Base-by-base conservation (phyloP, 495 filamentous ascomycete species). In the Cetradonia linearis region DNA sequence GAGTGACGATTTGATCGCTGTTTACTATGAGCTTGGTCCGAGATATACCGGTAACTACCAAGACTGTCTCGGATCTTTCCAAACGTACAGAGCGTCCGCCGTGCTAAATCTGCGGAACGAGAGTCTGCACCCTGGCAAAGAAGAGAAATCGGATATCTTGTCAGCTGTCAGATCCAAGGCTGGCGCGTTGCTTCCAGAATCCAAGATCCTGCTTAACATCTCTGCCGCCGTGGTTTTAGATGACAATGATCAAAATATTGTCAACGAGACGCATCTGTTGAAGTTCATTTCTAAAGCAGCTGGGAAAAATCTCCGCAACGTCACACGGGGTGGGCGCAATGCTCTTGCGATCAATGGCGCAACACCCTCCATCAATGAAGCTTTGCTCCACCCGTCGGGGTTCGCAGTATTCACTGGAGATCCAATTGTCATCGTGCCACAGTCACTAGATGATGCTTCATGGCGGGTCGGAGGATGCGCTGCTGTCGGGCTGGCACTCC, bases 11-110 rank as follows among this genome's bases (percentile, higher is more conserved):
- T 79, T 96, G 58, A 79, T 97, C 27, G 84, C 92, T 28, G 93
- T 97, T 3, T 87, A 92, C 65, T 89, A 86, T 70, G 87, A 90
- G 56, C 83, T 98, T 18, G 91, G 93, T 2, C 85, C 88, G 25
- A 84, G 89, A 37, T 98, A 98, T 66, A 83, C 86, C 70, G 93
- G 93, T 2, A 97, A 96, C 68, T 95, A 92, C 66, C 93, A 98
- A 69, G 93, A 98, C 69, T 91, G 89, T 62, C 77, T 98, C 25
- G 93, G 93, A 11, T 92, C 91, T 18, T 96, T 98, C 67, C 91
- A 96, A 68, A 98, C 93, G 0, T 98, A 97, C 69, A 85, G 85
- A 62, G 91, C 94, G n/a, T 96, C 94, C 28, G 91, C 93, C 20
- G 83, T 87, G 30, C 74, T 98, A 30, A 91, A 92, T 60, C 77